These are phyloP conservation scores for Solanum pennellii DNA, from an alignment of 257 asterid species.

Conservation along the genomic window DNA sequence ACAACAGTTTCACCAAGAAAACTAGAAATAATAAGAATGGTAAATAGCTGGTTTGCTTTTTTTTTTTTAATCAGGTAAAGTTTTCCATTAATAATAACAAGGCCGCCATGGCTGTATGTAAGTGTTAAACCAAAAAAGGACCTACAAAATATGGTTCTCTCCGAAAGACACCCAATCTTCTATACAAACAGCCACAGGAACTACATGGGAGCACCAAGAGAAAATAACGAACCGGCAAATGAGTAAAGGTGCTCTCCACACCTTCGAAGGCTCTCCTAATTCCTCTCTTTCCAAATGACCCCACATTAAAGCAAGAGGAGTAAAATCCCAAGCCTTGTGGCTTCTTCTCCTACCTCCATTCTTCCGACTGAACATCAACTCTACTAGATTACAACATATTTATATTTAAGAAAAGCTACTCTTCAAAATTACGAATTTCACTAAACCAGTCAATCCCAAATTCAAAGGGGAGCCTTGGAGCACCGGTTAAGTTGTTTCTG, in stretches of 20 bases:
- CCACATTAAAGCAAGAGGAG: not conserved
- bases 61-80: not conserved
- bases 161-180: not conserved
- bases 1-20: not conserved
- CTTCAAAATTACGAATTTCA: not conserved
- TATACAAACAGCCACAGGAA: not conserved
- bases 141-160: not conserved
- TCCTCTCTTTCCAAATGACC: not conserved
- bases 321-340: not conserved
- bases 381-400: not conserved
- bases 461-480: not conserved
- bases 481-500: not conserved
- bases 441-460: not conserved
- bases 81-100: not conserved
- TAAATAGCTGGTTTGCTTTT: not conserved
- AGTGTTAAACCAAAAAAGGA: not conserved
- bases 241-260: not conserved
- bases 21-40: not conserved
- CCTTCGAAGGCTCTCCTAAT: not conserved
- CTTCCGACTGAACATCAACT: not conserved
- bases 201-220: not conserved
- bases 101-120: not conserved
- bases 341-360: not conserved
- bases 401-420: not conserved
- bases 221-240: not conserved